Percentiles rank a stretch among this genome's conserved stretches.
These are phyloP conservation scores for Farysia itapuensis DNA, from an alignment of 1,284 basidiomycete genomes.

Conservation along the genomic window DNA sequence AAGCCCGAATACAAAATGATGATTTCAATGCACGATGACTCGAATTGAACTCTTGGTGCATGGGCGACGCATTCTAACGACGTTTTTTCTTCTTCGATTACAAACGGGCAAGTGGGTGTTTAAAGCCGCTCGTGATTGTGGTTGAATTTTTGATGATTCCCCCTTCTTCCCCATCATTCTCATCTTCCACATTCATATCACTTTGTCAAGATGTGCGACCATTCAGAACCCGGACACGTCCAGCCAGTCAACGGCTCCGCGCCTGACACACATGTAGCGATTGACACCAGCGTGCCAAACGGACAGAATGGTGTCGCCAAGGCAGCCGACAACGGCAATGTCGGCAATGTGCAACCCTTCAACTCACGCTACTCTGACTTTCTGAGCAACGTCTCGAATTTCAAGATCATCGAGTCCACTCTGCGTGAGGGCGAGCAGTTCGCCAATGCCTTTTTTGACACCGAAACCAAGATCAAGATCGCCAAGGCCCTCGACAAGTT, in stretches of 20 bases:
- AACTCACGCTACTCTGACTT: conserved; percentile 51
- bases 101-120: no score
- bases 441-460: conserved; percentile 98
- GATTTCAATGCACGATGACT: no score
- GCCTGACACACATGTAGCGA: conserved; percentile 50
- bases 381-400: conserved; percentile 60
- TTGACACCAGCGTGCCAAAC: conserved; percentile 42
- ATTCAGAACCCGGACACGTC: conserved; percentile 30
- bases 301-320: conserved; percentile 12
- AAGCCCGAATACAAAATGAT: no score
- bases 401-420: conserved; percentile 89
- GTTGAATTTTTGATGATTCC: no score
- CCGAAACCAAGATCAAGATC: conserved; percentile 99
- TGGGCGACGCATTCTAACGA: no score
- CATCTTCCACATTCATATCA: no score
- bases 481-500: conserved; percentile 70
- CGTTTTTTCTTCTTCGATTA: no score
- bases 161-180: no score
- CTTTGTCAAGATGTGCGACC: conserved; percentile 54
- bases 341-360: conserved; percentile 42
- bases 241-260: conserved; percentile 47
- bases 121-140: no score
- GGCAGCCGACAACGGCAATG: conserved; percentile 24
- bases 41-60: no score
- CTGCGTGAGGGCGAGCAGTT: conserved; percentile 97